These are phyloP conservation scores for Capsella bursapastoris DNA, from an alignment of 345 rosid species.

Conservation along the genomic window DNA sequence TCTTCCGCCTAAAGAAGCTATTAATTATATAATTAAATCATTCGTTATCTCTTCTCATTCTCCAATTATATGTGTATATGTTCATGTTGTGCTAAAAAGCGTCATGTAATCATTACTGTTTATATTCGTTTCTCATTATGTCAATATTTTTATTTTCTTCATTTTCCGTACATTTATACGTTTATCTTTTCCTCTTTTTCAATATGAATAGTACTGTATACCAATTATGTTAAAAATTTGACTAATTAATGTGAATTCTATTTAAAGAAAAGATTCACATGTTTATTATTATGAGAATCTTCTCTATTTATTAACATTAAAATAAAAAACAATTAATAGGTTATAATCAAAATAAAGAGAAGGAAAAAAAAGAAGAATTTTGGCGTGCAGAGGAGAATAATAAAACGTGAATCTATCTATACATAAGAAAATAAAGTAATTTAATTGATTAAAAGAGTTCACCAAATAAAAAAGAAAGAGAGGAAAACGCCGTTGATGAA, in stretches of 20 bases:
- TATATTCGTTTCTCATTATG: constrained; percentile 23
- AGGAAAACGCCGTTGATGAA: constrained; percentile 40
- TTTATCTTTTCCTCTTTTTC: no score
- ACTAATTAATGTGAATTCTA: neutral
- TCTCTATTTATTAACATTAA: neutral
- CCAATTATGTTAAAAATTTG: constrained; percentile 3
- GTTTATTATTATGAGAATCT: constrained; percentile 25
- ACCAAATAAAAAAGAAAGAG: neutral
- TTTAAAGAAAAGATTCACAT: constrained; percentile 29
- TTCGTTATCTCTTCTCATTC: constrained; percentile 38
- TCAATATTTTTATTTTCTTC: neutral
- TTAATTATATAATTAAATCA: constrained; percentile 26
- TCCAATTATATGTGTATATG: constrained; percentile 30
- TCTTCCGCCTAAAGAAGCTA: constrained; percentile 15
- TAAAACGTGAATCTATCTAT: constrained; percentile 8
- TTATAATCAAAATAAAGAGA: neutral
- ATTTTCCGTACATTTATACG: neutral
- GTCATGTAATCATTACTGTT: constrained; percentile 29
- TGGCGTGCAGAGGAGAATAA: constrained; percentile 10
- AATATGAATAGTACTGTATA: no score
- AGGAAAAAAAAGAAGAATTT: neutral
- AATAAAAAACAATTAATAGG: no score
- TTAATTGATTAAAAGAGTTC: neutral
- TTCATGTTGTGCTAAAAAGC: constrained; percentile 28
- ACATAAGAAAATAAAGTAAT: neutral